A percentile compares a stretch with the other conserved stretches of the same genome.
These are phyloP conservation scores for Puccinia horiana DNA, from an alignment of 1,284 basidiomycete species.

Conservation along the genomic window DNA sequence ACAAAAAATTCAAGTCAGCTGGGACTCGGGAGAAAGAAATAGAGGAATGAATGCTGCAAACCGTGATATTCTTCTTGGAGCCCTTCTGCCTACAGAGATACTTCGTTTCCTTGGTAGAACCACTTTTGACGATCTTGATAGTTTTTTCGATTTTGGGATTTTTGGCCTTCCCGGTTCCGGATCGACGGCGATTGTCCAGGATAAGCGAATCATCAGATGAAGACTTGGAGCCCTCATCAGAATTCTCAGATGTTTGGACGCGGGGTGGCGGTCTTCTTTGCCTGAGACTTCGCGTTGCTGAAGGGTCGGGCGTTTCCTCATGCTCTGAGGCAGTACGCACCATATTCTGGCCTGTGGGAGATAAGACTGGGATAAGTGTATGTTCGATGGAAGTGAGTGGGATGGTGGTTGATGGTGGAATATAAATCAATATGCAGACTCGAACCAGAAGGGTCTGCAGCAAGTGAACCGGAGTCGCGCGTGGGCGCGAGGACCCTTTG, in stretches of 20 bases:
- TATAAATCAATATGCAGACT: too few species aligned
- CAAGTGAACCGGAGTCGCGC: too few species aligned
- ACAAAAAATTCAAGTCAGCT: not conserved
- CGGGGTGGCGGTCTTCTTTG: not conserved
- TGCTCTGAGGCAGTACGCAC: not conserved
- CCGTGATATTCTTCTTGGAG: slow-evolving; percentile 11
- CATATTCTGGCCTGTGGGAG: not conserved
- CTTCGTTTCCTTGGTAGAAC: not conserved
- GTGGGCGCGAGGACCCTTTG: too few species aligned
- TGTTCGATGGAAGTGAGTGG: too few species aligned
- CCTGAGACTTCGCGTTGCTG: not conserved
- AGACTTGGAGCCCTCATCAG: not conserved
- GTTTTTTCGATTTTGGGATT: slow-evolving; percentile 10
- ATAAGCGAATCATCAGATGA: not conserved
- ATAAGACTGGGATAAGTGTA: not conserved
- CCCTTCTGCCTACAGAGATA: slow-evolving; percentile 34
- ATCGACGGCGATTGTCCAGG: not conserved
- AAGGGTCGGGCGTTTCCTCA: not conserved
- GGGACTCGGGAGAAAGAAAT: not conserved
- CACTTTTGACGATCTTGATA: not conserved
- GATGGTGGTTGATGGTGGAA: too few species aligned
- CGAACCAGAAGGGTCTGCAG: too few species aligned
- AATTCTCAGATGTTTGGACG: not conserved
- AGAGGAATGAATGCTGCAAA: not conserved
- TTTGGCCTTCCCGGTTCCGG: not conserved